Base-by-base conservation (phyloP, 73 alveolate genomes). In the Paramecium pentaurelia region DNA sequence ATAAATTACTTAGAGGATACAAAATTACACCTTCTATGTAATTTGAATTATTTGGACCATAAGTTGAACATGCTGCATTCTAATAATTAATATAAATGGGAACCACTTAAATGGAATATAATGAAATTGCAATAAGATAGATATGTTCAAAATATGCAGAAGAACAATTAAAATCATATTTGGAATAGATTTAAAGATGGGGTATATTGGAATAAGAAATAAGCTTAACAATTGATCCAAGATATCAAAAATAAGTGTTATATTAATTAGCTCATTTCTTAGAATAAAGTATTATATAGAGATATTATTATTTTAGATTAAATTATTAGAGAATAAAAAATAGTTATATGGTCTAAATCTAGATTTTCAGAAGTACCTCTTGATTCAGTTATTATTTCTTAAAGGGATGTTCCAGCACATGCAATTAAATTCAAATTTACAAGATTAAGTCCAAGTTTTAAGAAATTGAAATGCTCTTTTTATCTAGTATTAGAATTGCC, bases 1-100 rank as follows among this genome's bases (percentile, higher is more conserved):
- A 95, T 85, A 93, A 97, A 96, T 80, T 97, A 18, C 95, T 95
- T 58, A 32, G 60, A 73, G 87, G 87, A n/a, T 73, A 73, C 18
- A 20, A 73, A 38, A 73, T 73, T 5, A 12, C 60, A 40, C 87
- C 87, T 36, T 73, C 87, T n/a, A 73, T 73, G 87, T 22, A n/a
- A n/a, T 73, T 73, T 73, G 87, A 73, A 73, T 38, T 34, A 6
- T 73, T 73, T 73, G 87, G 87, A 37, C 87, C 87, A 37, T 38
- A 73, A 73, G 14, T 73, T 3, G 87, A 73, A 73, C 87, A 73
- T 38, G 87, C 87, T 12, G 87, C 87, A 12, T 73, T 73, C 32
- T 73, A 34, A 37, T 6, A 73, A 37, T 38, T 73, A 36, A 22
- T 73, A 37, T 25, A 73, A 38, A 10, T 37, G 11, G 87, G 87